A percentile compares a stretch with the other conserved stretches of the same genome.
Evolutionary conservation across 1,284 basidiomycete species (phyloP).

Genomic region (Gomphus sp.): DNA sequence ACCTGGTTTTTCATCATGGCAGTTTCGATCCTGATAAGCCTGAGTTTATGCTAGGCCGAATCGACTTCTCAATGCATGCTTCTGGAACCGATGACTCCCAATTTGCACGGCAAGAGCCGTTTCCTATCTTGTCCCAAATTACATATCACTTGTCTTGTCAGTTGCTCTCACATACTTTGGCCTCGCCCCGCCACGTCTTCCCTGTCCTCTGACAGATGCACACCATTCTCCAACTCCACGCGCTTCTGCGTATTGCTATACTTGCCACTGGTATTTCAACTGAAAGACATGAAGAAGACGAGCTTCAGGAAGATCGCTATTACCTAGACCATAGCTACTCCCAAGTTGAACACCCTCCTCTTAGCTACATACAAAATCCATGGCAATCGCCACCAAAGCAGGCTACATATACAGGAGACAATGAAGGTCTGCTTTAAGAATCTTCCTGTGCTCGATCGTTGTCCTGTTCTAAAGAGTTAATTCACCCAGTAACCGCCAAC

Average conservation of each 20-base stretch:
- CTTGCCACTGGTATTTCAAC: neutral
- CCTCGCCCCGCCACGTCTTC: neutral
- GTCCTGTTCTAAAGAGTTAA: neutral
- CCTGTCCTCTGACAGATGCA: neutral
- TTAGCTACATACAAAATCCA: slow-evolving; percentile 56
- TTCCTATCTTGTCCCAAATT: no score
- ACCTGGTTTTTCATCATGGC: no score
- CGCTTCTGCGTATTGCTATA: neutral
- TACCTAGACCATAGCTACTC: slow-evolving; percentile 17
- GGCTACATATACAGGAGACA: slow-evolving; percentile 36
- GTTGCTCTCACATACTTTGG: no score
- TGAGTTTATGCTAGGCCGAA: no score
- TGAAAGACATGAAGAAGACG: neutral
- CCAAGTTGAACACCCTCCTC: slow-evolving; percentile 37
- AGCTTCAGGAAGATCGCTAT: neutral
- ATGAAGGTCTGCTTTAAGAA: slow-evolving; percentile 34
- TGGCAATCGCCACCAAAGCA: slow-evolving; percentile 32
- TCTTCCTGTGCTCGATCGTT: neutral
- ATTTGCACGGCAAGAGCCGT: no score
- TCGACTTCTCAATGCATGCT: no score
- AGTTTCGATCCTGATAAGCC: no score
- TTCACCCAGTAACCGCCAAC: slow-evolving; percentile 48
- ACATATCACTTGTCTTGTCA: no score
- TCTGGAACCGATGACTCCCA: no score
- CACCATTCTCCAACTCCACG: neutral